Evolutionary conservation across 805 yeast genomes (phyloP).

Genomic region (Starmerella apis): DNA sequence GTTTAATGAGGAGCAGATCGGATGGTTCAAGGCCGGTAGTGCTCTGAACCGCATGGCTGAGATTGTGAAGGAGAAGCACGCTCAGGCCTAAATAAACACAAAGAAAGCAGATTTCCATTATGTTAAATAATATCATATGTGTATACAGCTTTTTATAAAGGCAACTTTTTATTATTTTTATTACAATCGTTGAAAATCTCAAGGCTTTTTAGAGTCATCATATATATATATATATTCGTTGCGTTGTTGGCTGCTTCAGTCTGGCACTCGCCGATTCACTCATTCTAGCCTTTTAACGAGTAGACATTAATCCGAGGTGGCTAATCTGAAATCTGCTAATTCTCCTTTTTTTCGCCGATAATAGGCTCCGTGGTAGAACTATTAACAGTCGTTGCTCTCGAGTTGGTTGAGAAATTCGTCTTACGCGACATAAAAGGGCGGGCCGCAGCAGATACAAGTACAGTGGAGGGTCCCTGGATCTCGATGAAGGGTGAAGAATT

Average conservation of each 20-base stretch:
- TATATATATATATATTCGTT: too few species aligned
- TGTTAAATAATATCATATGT: constrained; percentile 2
- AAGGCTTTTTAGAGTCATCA: not conserved
- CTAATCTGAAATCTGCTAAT: too few species aligned
- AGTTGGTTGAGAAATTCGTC: not conserved
- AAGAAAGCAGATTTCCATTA: too few species aligned
- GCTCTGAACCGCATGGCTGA: constrained; percentile 93
- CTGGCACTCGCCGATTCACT: too few species aligned
- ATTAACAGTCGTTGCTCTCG: too few species aligned
- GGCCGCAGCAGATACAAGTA: constrained; percentile 21
- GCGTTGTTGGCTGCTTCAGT: too few species aligned
- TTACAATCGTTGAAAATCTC: not conserved
- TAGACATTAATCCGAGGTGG: too few species aligned
- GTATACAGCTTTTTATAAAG: not conserved
- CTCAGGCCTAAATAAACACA: constrained; percentile 7
- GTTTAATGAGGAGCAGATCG: constrained; percentile 91
- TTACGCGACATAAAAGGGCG: not conserved
- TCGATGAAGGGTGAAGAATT: constrained; percentile 15
- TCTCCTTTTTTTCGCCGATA: too few species aligned
- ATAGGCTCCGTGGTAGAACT: too few species aligned
- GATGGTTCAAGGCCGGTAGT: constrained; percentile 98
- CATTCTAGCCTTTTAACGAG: too few species aligned
- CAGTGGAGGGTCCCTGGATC: constrained; percentile 24
- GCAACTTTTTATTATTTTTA: not conserved
- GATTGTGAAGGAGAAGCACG: constrained; percentile 22